These are phyloP conservation scores for Nephromyces sp. DNA, from an alignment of 169 alveolate species.

Conservation along the genomic window DNA sequence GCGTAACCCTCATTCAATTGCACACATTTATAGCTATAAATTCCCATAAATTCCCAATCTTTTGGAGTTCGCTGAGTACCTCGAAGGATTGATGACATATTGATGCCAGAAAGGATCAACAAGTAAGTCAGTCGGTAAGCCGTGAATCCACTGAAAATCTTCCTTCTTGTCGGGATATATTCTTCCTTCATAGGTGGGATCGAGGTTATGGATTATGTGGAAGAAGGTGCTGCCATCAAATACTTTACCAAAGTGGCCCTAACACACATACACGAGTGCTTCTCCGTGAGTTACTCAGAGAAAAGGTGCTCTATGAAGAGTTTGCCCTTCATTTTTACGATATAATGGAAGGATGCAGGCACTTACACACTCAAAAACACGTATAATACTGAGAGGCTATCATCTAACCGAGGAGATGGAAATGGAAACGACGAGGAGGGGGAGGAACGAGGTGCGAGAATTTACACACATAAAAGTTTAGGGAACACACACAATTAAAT, in stretches of 20 bases:
- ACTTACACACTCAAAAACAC: constrained; percentile 46
- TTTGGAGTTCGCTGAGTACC: too few relatives aligned
- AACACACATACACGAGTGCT: constrained; percentile 17
- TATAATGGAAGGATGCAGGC: not conserved
- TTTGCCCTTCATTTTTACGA: not conserved
- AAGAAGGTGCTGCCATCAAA: constrained; percentile 72
- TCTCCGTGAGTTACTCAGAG: not conserved
- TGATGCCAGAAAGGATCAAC: constrained; percentile 72
- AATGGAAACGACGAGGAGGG: too few relatives aligned
- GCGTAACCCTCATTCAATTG: too few relatives aligned
- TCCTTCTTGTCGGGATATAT: constrained; percentile 24
- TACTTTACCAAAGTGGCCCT: constrained; percentile 62
- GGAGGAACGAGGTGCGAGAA: too few relatives aligned
- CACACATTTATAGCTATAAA: too few relatives aligned
- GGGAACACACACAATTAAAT: too few relatives aligned
- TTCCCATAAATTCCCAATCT: too few relatives aligned
- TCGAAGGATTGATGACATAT: constrained; percentile 70
- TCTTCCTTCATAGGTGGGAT: constrained; percentile 75
- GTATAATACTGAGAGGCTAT: too few relatives aligned
- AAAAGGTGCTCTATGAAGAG: not conserved
- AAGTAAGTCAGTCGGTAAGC: constrained; percentile 59
- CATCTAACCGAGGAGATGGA: too few relatives aligned
- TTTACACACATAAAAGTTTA: too few relatives aligned
- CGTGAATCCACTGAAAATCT: constrained; percentile 58
- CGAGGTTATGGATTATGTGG: constrained; percentile 80